Evolutionary conservation across 2,329 filamentous ascomycete genomes (phyloP).

Genomic region (Fusarium metavorans): DNA sequence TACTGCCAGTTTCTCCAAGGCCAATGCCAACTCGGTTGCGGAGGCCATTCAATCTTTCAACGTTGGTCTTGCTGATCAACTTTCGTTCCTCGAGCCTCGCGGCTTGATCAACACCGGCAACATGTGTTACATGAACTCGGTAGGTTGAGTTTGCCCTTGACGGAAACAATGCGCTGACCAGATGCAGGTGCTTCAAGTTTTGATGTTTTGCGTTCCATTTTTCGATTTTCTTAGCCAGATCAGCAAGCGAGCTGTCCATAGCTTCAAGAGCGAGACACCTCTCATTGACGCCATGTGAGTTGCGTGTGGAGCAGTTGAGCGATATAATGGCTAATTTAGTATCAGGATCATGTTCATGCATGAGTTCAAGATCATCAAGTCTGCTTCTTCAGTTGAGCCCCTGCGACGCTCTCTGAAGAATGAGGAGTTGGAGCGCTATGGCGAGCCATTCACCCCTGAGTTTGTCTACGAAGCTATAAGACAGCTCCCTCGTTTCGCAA

Average conservation of each 20-base stretch:
- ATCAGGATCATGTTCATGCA: conserved; percentile 92
- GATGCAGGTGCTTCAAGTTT: conserved; percentile 87
- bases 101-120: conserved; percentile 97
- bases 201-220: conserved; percentile 94
- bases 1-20: conserved; percentile 55
- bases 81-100: conserved; percentile 89
- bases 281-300: conserved; percentile 92
- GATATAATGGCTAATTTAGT: conserved; percentile 6
- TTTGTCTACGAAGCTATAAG: conserved; percentile 96
- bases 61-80: conserved; percentile 72
- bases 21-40: conserved; percentile 71
- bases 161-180: conserved; percentile 49
- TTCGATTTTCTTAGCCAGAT: conserved; percentile 93
- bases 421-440: conserved; percentile 88
- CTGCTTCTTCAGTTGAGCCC: conserved; percentile 79
- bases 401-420: conserved; percentile 80
- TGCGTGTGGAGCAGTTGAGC: background rate
- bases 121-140: conserved; percentile 99
- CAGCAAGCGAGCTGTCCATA: conserved; percentile 84
- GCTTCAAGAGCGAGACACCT: conserved; percentile 95
- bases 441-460: conserved; percentile 91
- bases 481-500: conserved; percentile 86
- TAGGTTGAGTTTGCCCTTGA: conserved; percentile 60
- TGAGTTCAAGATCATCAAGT: conserved; percentile 88
- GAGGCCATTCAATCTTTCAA: conserved; percentile 83